Percentiles rank a stretch among this genome's conserved stretches.
Conservation (phyloP, 2,329 filamentous ascomycete species). For the Proliferodiscus dingleyae region DNA sequence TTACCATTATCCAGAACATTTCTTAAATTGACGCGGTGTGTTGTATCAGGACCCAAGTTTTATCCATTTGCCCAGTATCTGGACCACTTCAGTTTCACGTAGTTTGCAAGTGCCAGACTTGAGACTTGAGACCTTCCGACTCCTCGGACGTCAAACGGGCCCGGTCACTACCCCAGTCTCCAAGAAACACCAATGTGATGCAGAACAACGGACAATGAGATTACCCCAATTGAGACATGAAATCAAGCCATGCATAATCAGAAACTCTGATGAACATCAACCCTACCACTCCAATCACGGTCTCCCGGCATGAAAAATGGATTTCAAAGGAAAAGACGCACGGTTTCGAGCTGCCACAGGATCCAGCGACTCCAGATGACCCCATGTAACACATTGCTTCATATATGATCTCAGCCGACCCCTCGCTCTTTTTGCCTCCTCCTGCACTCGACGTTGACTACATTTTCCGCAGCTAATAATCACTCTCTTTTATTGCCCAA, state of each 20-base stretch:
- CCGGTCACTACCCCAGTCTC: conserved; percentile 23
- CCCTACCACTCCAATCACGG: conserved; percentile 20
- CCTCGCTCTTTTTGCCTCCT: conserved; percentile 25
- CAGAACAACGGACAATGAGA: conserved; percentile 29
- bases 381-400: conserved; percentile 20
- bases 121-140: conserved; percentile 5
- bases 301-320: conserved; percentile 11
- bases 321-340: conserved; percentile 25
- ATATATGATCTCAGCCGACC: conserved; percentile 26
- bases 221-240: conserved; percentile 26
- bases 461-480: conserved; percentile 32
- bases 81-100: neutral
- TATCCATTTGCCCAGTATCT: neutral
- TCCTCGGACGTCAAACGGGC: conserved; percentile 23
- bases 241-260: conserved; percentile 32
- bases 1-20: neutral
- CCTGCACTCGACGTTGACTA: conserved; percentile 32
- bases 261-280: conserved; percentile 31
- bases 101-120: neutral
- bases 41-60: neutral
- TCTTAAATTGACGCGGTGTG: neutral
- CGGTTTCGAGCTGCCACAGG: conserved; percentile 20
- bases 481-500: conserved; percentile 45
- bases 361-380: conserved; percentile 25
- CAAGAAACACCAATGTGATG: conserved; percentile 29